Conservation (phyloP, 2,329 filamentous ascomycete species). For the Beauveria pseudobassiana region DNA sequence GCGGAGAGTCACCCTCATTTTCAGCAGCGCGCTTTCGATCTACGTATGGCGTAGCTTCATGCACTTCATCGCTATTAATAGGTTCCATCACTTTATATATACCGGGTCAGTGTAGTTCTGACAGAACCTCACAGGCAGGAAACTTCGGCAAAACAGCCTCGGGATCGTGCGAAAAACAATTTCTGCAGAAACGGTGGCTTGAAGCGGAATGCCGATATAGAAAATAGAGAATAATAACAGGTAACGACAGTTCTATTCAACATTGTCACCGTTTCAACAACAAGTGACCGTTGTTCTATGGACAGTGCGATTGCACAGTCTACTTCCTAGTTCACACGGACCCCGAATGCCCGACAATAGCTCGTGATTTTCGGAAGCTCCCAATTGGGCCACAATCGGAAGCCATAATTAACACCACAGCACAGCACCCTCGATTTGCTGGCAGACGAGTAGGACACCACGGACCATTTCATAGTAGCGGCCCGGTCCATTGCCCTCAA, state of each 20-base stretch:
- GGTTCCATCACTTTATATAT: neutral
- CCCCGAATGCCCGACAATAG: neutral
- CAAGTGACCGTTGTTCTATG: neutral
- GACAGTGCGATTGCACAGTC: neutral
- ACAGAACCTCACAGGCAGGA: too few relatives aligned
- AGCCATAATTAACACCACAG: neutral
- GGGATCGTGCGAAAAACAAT: too few relatives aligned
- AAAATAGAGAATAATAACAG: too few relatives aligned
- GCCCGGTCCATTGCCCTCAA: neutral
- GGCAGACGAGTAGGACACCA: neutral
- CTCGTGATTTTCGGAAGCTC: slow-evolving; percentile 3
- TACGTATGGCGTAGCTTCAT: neutral
- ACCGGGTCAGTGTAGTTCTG: neutral
- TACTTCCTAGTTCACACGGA: neutral
- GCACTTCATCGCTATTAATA: neutral
- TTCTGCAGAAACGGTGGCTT: too few relatives aligned
- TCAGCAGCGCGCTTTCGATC: neutral
- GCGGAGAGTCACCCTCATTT: neutral
- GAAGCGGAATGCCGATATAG: too few relatives aligned
- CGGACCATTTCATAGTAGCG: neutral
- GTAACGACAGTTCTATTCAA: too few relatives aligned
- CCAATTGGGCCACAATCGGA: neutral
- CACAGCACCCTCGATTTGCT: neutral
- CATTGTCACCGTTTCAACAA: neutral
- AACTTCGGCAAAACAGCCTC: too few relatives aligned